phyloP scores from a whole-genome alignment of 768 basidiomycete genomes.

The Boletellus ananiceps region DNA sequence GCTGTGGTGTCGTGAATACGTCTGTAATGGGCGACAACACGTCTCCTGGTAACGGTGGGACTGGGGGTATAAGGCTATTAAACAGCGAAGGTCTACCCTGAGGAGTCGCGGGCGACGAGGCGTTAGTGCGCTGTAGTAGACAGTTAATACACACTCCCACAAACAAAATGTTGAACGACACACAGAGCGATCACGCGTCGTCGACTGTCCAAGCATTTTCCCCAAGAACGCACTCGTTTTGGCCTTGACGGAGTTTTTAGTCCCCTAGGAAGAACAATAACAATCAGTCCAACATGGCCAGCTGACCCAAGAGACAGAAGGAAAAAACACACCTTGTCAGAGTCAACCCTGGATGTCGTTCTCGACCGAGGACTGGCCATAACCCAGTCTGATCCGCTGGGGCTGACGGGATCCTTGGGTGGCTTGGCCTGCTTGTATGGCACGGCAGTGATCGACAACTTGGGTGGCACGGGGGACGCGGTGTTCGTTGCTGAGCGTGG shows the following conservation, averaged over 20 bases:
- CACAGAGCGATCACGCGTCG: conserved; percentile 67
- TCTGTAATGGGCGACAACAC: conserved; percentile 47
- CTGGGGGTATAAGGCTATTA: conserved; percentile 36
- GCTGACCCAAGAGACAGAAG: neutral
- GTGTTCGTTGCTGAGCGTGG: conserved; percentile 43
- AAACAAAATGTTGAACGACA: conserved; percentile 19
- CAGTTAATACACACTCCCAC: conserved; percentile 14
- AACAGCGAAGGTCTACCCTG: conserved; percentile 29
- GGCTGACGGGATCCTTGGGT: conserved; percentile 30
- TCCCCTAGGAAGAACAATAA: conserved; percentile 12
- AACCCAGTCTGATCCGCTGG: conserved; percentile 43
- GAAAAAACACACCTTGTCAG: conserved; percentile 42
- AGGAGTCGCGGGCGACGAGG: conserved; percentile 31
- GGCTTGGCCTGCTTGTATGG: conserved; percentile 21
- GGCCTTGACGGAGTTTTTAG: conserved; percentile 63
- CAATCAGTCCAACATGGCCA: neutral
- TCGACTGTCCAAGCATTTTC: conserved; percentile 68
- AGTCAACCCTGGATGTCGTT: conserved; percentile 40
- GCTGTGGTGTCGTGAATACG: conserved; percentile 39
- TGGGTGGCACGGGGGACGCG: conserved; percentile 28
- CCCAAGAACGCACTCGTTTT: conserved; percentile 81
- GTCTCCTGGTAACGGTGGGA: conserved; percentile 47
- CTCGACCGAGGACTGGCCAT: conserved; percentile 42
- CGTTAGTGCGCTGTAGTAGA: conserved; percentile 51
- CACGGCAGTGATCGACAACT: conserved; percentile 33